Evolutionary conservation across 768 basidiomycete species (phyloP).

Genomic region (Suillus lakei): DNA sequence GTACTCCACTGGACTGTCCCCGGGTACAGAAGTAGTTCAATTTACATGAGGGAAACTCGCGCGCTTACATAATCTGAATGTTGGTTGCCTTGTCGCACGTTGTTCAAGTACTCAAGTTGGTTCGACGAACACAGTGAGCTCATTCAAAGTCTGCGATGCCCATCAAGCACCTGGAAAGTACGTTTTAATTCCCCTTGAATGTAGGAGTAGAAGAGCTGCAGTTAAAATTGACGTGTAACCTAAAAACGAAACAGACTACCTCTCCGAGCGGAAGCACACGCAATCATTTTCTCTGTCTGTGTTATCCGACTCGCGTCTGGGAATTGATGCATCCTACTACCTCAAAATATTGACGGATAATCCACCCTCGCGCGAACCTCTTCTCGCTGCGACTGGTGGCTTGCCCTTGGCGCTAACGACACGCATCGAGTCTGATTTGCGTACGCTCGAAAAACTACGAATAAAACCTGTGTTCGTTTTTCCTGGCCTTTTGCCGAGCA

Average conservation of each 20-base stretch:
- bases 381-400: conserved; percentile 94
- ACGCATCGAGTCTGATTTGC: conserved; percentile 91
- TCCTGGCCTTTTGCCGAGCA: conserved; percentile 82
- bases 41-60: not conserved
- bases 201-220: not conserved
- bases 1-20: not conserved
- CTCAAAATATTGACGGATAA: conserved; percentile 77
- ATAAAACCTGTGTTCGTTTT: conserved; percentile 99
- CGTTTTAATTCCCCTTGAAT: conserved; percentile 27
- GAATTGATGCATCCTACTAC: conserved; percentile 95
- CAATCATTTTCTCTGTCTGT: conserved; percentile 81
- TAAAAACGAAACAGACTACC: conserved; percentile 59
- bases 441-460: conserved; percentile 84
- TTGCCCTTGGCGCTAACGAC: conserved; percentile 86
- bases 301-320: conserved; percentile 90
- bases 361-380: conserved; percentile 82
- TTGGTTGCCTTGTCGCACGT: conserved; percentile 24
- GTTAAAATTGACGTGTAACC: conserved; percentile 1
- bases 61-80: conserved; percentile 34
- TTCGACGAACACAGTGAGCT: conserved; percentile 9
- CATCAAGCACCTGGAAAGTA: conserved; percentile 85
- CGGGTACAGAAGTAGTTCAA: not conserved
- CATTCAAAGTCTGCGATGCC: conserved; percentile 55
- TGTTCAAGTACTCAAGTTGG: conserved; percentile 20
- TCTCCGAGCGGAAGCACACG: conserved; percentile 86